These are phyloP conservation scores for Cercospora citrullina DNA, from an alignment of 2,329 filamentous ascomycete genomes.

Conservation along the genomic window DNA sequence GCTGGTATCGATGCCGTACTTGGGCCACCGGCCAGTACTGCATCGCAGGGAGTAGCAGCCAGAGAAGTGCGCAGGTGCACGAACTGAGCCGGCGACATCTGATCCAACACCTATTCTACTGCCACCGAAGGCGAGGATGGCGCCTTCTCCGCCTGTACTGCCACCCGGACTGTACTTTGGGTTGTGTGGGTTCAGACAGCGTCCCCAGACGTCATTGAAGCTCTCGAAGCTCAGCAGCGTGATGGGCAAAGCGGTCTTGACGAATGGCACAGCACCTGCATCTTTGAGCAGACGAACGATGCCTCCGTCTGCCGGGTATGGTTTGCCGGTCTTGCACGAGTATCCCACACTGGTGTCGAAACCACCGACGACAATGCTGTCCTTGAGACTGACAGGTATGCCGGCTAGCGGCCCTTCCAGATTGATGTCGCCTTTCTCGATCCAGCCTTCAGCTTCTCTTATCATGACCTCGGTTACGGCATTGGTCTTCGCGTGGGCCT, in stretches of 20 bases:
- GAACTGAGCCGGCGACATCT: conserved; percentile 86
- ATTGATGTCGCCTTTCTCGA: conserved; percentile 60
- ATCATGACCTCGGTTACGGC: conserved; percentile 87
- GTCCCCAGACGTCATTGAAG: conserved; percentile 77
- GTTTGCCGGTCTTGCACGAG: conserved; percentile 69
- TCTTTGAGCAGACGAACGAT: conserved; percentile 78
- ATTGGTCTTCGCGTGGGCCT: conserved; percentile 83
- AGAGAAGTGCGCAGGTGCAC: conserved; percentile 83
- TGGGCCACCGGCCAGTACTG: conserved; percentile 87
- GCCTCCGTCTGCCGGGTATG: conserved; percentile 65
- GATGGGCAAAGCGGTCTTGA: conserved; percentile 87
- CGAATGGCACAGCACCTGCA: conserved; percentile 83
- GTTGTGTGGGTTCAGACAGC: conserved; percentile 79
- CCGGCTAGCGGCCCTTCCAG: conserved; percentile 80
- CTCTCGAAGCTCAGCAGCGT: conserved; percentile 86
- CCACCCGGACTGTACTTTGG: conserved; percentile 82
- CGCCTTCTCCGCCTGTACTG: conserved; percentile 81
- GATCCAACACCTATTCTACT: conserved; percentile 87
- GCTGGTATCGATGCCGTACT: conserved; percentile 76
- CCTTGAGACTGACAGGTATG: conserved; percentile 84
- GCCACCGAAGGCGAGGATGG: conserved; percentile 75
- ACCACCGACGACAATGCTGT: conserved; percentile 71
- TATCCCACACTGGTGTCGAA: conserved; percentile 84
- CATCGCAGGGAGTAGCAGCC: conserved; percentile 86
- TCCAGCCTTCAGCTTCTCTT: conserved; percentile 73